Conservation (phyloP, 1,284 basidiomycete genomes). For the Kwoniella shivajii region DNA sequence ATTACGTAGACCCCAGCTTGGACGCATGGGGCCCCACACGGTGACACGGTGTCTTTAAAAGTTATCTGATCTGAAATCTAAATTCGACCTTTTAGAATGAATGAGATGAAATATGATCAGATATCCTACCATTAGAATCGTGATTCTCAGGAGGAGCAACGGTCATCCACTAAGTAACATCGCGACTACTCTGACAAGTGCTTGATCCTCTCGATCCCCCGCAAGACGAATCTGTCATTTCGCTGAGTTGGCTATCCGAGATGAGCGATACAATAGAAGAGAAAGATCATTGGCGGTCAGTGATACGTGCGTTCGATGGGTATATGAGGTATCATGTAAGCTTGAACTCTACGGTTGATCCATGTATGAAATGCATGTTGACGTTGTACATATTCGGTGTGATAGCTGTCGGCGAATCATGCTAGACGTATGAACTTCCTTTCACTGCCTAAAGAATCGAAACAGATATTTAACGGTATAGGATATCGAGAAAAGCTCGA, state of each 20-base stretch:
- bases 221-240: too few species aligned
- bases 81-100: too few species aligned
- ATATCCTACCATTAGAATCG: too few species aligned
- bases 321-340: conserved; percentile 55
- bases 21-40: not conserved
- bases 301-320: conserved; percentile 47
- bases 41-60: not conserved
- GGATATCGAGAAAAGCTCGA: conserved; percentile 54
- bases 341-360: not conserved
- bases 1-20: too few species aligned
- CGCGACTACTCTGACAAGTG: too few species aligned
- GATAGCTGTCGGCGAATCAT: conserved; percentile 53
- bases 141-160: too few species aligned
- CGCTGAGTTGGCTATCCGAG: not conserved
- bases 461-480: conserved; percentile 40
- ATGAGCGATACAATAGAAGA: conserved; percentile 44
- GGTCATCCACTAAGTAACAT: too few species aligned
- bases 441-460: conserved; percentile 42
- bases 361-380: not conserved
- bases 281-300: conserved; percentile 47
- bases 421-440: conserved; percentile 49
- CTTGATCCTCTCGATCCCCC: not conserved
- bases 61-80: not conserved
- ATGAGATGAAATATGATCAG: too few species aligned
- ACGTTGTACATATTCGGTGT: not conserved